Evolutionary conservation across 176 grass and related monocot genomes (phyloP), one percentile per base, ranked within the genome.

Genomic region (Oryza australiensis): DNA sequence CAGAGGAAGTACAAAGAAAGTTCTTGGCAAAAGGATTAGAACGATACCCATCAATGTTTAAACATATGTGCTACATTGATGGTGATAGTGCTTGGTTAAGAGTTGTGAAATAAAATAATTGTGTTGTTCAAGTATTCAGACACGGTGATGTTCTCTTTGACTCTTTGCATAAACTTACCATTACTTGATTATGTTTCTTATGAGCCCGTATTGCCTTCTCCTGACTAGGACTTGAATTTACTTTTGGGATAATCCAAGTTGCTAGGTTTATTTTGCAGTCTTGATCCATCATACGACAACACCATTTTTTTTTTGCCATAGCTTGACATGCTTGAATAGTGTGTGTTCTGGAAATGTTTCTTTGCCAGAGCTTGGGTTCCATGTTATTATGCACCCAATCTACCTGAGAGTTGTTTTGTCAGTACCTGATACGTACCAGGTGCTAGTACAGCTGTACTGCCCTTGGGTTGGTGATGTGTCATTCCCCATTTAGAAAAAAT

Each of bases 101-200:
- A 48, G 30, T 27, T 70, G 27, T 8, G 66, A 81, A 37, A 81
- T 10, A 37, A 81, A 37, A 81, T 10, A 37, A 80, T 70, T 59
- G 12, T 18, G 46, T 37, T 32, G 8, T 22, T 80, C 46, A 80
- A 23, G 35, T 23, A 69, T 33, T 53, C 13, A 40, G 18, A 70
- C 6, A 33, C 33, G 55, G 30, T 11, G 45, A 57, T 29, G 0
- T 48, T 9, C 0, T 46, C 40, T 48, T 26, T 18, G 26, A 28
- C 1, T 48, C 14, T 4, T 49, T 26, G 42, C 46, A 5, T 22
- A 40, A 40, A 76, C 22, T 14, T 70, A 24, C 9, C 6, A 27
- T 5, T 60, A 70, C 23, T 14, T 70, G 26, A 35, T 11, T 70
- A 59, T 70, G 34, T 49, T 34, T 80, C 9, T 35, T 80, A 9